Percentiles rank a stretch among this genome's conserved stretches.
These are phyloP conservation scores for Ascocoryne sarcoides DNA, from an alignment of 2,329 filamentous ascomycete genomes.

Conservation along the genomic window DNA sequence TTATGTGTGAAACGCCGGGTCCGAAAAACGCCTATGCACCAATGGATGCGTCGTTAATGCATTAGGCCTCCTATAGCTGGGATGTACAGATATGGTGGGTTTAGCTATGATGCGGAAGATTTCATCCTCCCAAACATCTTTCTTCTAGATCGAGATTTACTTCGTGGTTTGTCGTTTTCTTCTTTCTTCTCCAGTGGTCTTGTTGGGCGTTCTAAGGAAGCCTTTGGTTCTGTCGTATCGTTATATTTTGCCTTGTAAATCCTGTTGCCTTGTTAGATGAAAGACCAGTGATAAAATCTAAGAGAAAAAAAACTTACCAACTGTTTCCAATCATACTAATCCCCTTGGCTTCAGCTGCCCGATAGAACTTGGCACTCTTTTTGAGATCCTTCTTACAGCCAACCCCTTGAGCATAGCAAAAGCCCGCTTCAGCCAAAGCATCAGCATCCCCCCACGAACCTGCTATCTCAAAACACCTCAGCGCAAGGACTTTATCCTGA, in stretches of 20 bases:
- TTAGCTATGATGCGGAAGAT: neutral
- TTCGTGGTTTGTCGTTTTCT: neutral
- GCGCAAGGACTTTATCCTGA: constrained; percentile 77
- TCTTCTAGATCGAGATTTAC: neutral
- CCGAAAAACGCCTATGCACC: neutral
- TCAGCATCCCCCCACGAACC: constrained; percentile 93
- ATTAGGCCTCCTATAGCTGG: too few relatives aligned
- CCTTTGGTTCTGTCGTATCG: constrained; percentile 32
- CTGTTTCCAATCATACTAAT: constrained; percentile 98
- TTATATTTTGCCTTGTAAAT: constrained; percentile 95
- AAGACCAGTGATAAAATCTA: neutral
- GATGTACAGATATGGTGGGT: too few relatives aligned
- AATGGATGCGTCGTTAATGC: too few relatives aligned
- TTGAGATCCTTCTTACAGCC: constrained; percentile 95
- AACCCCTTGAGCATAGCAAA: constrained; percentile 88
- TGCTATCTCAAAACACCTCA: constrained; percentile 94
- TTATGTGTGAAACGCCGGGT: neutral
- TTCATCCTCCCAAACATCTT: neutral
- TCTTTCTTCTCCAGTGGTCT: neutral
- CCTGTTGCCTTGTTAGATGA: constrained; percentile 40
- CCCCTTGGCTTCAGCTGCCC: constrained; percentile 82
- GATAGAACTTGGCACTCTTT: constrained; percentile 86
- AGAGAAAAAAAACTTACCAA: constrained; percentile 58
- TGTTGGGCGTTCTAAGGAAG: neutral
- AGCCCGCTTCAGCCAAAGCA: constrained; percentile 87